phyloP scores from a whole-genome alignment of 345 rosid genomes.

The Cochlearia excelsa region DNA sequence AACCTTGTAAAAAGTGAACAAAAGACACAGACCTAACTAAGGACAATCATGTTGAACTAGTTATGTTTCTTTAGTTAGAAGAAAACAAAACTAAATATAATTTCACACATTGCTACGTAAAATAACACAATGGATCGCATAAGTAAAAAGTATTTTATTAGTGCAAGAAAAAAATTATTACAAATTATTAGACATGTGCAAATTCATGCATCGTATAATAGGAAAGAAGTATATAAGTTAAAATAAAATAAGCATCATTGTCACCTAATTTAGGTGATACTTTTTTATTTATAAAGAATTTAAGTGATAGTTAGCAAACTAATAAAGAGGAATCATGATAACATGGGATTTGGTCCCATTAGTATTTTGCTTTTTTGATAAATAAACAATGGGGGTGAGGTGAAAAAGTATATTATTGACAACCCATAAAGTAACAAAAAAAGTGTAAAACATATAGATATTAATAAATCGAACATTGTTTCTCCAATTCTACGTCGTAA shows the following conservation, averaged over 20 bases:
- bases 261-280: background rate
- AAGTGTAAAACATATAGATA: background rate
- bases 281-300: background rate
- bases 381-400: slow-evolving; percentile 6
- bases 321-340: slow-evolving; percentile 21
- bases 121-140: too few relatives aligned
- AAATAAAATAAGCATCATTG: background rate
- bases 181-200: too few relatives aligned
- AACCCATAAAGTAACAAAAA: slow-evolving; percentile 19
- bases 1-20: slow-evolving; percentile 13
- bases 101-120: too few relatives aligned
- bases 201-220: too few relatives aligned
- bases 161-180: too few relatives aligned
- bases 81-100: too few relatives aligned
- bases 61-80: too few relatives aligned
- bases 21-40: too few relatives aligned
- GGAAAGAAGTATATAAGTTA: too few relatives aligned
- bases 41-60: too few relatives aligned
- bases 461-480: slow-evolving; percentile 3
- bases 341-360: slow-evolving; percentile 30
- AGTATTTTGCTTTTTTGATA: slow-evolving; percentile 30
- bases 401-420: slow-evolving; percentile 22
- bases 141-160: too few relatives aligned
- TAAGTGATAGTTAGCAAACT: slow-evolving; percentile 4
- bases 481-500: slow-evolving; percentile 7